phyloP scores from a whole-genome alignment of 208 protist genomes.

The Polymyxa betae region DNA sequence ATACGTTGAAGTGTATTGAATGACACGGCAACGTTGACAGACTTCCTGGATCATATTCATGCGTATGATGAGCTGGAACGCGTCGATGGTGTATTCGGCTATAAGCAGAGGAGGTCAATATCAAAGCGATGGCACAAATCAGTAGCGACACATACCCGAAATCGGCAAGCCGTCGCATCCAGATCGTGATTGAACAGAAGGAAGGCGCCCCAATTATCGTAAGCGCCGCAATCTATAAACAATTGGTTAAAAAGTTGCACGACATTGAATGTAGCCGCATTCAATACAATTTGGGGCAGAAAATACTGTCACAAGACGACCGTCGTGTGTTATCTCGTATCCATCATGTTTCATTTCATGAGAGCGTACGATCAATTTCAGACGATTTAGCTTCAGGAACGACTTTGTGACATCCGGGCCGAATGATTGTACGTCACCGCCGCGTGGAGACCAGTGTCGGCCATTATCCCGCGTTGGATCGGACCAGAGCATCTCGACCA shows the following conservation, averaged over 20 bases:
- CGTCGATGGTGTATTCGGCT: too few relatives aligned
- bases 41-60: too few relatives aligned
- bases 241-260: not conserved
- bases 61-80: too few relatives aligned
- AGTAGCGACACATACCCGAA: too few relatives aligned
- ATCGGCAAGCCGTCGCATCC: too few relatives aligned
- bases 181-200: conserved; percentile 69
- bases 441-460: conserved; percentile 18
- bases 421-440: conserved; percentile 50
- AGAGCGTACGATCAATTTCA: conserved; percentile 55
- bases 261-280: too few relatives aligned
- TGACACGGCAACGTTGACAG: too few relatives aligned
- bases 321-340: conserved; percentile 90
- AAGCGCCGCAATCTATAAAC: conserved; percentile 46
- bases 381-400: conserved; percentile 56
- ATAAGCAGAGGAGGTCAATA: too few relatives aligned
- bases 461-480: conserved; percentile 79
- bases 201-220: conserved; percentile 81
- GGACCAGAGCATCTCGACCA: conserved; percentile 95
- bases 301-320: conserved; percentile 92
- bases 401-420: conserved; percentile 57
- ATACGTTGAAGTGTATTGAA: too few relatives aligned
- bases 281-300: conserved; percentile 93
- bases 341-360: conserved; percentile 71
- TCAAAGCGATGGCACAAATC: too few relatives aligned